Base-by-base conservation (phyloP, 2,329 filamentous ascomycete species). In the Cylindrodendrum hubeiense region DNA sequence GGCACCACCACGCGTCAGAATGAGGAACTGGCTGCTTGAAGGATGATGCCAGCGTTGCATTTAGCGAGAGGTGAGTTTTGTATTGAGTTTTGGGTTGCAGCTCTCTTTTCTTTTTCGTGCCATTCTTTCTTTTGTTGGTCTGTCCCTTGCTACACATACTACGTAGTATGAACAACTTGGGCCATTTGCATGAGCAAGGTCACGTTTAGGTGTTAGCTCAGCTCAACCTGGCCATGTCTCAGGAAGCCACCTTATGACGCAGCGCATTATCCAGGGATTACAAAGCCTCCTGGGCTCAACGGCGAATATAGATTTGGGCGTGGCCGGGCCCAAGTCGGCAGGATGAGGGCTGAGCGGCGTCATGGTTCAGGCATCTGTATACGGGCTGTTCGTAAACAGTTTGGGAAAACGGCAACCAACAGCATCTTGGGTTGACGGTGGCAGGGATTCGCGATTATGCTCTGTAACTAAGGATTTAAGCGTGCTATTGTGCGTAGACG, bases 261-360 rank as follows among this genome's bases (percentile, higher is more conserved):
- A 22, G 26, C 47, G 47, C n/a, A 28, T 22, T 50, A 12, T 13
- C 8, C 19, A 22, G n/a, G n/a, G n/a, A n/a, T n/a, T n/a, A n/a
- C n/a, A 50, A 30, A 34, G 28, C 47, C 12, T 21, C 47, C 4
- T 6, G 21, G 15, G 30, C 26, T 15, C n/a, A 50, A 50, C 28
- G 19, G 9, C 47, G 21, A 12, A 28, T 26, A 30, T 39, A 17
- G 15, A n/a, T 33, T 33, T 13, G 47, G n/a, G 15, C n/a, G 21
- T 10, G 47, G 28, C 28, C 21, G 22, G 28, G 47, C 47, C 44
- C 28, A 28, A 51, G 21, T 28, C 17, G 17, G 28, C n/a, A 24
- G 28, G 37, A 30, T 39, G n/a, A 43, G 28, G 39, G n/a, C n/a
- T 33, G 47, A 10, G 47, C n/a, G 54, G 60, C 54, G 60, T 57